phyloP scores from a whole-genome alignment of 306 rosid genomes.

The Ormosia emarginata region DNA sequence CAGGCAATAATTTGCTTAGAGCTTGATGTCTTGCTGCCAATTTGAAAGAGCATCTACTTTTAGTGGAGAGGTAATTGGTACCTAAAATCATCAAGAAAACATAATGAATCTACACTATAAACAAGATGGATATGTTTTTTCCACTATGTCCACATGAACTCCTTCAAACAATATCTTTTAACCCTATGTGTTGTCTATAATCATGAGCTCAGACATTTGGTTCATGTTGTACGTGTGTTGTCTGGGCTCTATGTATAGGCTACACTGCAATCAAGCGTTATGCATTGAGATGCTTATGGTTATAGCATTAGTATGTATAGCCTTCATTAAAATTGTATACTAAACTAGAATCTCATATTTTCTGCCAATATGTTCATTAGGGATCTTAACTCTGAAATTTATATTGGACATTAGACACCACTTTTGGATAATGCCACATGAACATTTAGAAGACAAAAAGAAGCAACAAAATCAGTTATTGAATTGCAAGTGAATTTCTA shows the following conservation, averaged over 20 bases:
- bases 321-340: constrained; percentile 6
- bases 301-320: constrained; percentile 21
- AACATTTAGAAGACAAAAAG: not conserved
- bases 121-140: constrained; percentile 38
- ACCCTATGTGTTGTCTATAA: constrained; percentile 2
- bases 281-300: constrained; percentile 25
- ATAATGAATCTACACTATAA: constrained; percentile 1
- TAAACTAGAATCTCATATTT: constrained; percentile 7
- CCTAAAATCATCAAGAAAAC: constrained; percentile 22
- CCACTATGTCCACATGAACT: constrained; percentile 32
- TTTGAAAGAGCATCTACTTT: constrained; percentile 3
- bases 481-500: not conserved
- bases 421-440: not conserved
- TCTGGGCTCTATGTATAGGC: constrained; percentile 15
- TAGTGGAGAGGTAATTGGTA: constrained; percentile 13
- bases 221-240: not conserved
- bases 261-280: constrained; percentile 15
- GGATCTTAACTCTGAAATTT: not conserved
- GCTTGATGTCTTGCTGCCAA: constrained; percentile 38
- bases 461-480: not conserved
- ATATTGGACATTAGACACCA: not conserved
- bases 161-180: constrained; percentile 4
- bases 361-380: not conserved
- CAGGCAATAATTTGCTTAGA: constrained; percentile 54
- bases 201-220: not conserved